Evolutionary conservation across 345 rosid genomes (phyloP).

Genomic region (Triadica sebifera): DNA sequence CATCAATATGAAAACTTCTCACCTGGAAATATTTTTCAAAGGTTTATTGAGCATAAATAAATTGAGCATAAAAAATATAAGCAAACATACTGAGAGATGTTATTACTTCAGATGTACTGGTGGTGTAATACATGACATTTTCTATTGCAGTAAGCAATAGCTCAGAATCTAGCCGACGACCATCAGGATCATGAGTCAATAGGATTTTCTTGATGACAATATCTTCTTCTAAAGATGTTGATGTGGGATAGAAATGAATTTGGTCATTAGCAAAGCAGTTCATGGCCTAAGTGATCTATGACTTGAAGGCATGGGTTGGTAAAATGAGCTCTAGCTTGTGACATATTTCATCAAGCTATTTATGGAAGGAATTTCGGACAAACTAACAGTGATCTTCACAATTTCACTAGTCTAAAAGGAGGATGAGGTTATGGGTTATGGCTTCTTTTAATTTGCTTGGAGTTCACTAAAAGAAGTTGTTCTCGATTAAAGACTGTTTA

Average conservation of each 20-base stretch:
- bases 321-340: constrained; percentile 1
- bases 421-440: not conserved
- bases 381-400: not conserved
- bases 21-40: constrained; percentile 24
- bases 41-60: not conserved
- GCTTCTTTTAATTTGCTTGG: constrained; percentile 14
- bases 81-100: constrained; percentile 8
- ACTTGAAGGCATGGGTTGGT: not conserved
- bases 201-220: constrained; percentile 53
- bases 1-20: constrained; percentile 24
- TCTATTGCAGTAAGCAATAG: constrained; percentile 54
- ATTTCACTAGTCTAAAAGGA: not conserved
- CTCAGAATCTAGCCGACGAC: constrained; percentile 60
- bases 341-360: not conserved
- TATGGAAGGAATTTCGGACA: not conserved
- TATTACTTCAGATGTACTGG: constrained; percentile 30
- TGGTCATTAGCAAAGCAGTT: constrained; percentile 12
- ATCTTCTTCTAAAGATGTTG: constrained; percentile 41
- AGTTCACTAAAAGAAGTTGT: constrained; percentile 23
- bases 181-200: constrained; percentile 71
- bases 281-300: constrained; percentile 24
- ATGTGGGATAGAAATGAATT: not conserved
- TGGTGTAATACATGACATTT: constrained; percentile 46
- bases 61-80: constrained; percentile 12
- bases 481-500: constrained; percentile 12